Base-by-base conservation (phyloP, 1,139 yeast genomes). In the Yamadazyma blattariae region DNA sequence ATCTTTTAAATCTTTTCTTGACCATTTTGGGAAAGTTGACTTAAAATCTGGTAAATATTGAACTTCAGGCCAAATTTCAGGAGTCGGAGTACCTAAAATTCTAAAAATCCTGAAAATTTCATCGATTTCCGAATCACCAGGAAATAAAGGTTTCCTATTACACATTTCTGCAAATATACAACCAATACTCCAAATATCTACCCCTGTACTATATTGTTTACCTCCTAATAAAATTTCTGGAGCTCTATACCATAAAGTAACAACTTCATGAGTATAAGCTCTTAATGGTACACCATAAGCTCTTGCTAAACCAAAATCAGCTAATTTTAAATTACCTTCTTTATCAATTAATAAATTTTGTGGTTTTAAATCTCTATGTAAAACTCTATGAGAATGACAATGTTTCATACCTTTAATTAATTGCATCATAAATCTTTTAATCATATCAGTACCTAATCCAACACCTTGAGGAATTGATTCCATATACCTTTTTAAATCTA, bases 151-250 rank as follows among this genome's bases (percentile, higher is more conserved):
- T 60, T 88, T 88, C 44, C 98, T 74, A 55, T 90, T 88, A 50
- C 94, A 92, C 97, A 92, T 90, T 60, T 92, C 99, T 5, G 97
- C 98, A 64, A 94, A 92, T 39, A 92, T 92, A 61, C 97, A 90
- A 16, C 99, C 99, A 40, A 89, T 87, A 13, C 96, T 87, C 99
- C 99, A 92, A 83, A 94, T 89, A 59, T 92, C 99, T 33, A 92
- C 97, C 19, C 97, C 97, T 0, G 97, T 92, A 34, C 96, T 87
- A 61, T 92, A 92, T 60, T 92, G 97, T 48, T 95, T 88, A 17
- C 97, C 97, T 22, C 99, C 99, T 27, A 92, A 71, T 45, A 92
- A 70, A 41, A 92, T 88, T 58, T 92, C 99, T 1, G 99, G 99
- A 1, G 97, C 90, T 48, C 99, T 74, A 62, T 92, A 92, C 99